These are phyloP conservation scores for Orychophragmus violaceus DNA, from an alignment of 345 rosid genomes.

Conservation along the genomic window DNA sequence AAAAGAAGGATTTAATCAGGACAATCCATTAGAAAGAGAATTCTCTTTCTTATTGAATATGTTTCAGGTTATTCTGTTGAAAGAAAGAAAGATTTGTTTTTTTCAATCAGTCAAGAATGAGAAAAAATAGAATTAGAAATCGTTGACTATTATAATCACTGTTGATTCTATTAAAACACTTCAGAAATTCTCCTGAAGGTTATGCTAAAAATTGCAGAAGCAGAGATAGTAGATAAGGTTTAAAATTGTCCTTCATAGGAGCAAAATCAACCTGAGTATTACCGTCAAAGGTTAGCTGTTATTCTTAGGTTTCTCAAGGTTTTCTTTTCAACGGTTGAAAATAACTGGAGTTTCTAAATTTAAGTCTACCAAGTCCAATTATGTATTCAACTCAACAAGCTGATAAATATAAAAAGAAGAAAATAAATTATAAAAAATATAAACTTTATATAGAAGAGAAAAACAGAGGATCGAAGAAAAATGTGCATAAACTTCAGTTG, in stretches of 20 bases:
- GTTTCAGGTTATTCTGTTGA: background rate
- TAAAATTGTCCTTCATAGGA: background rate
- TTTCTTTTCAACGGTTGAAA: background rate
- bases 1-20: background rate
- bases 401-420: background rate
- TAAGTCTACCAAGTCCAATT: background rate
- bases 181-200: background rate
- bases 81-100: background rate
- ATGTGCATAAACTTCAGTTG: too few species aligned
- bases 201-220: slow-evolving; percentile 20
- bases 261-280: background rate
- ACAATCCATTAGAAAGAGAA: slow-evolving; percentile 26
- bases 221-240: background rate
- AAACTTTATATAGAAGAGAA: too few species aligned
- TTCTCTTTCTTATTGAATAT: slow-evolving; percentile 13
- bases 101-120: too few species aligned
- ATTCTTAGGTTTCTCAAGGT: slow-evolving; percentile 1
- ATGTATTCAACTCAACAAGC: background rate
- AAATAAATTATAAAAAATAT: background rate
- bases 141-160: slow-evolving; percentile 14
- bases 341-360: background rate
- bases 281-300: background rate
- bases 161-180: background rate
- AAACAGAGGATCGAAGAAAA: too few species aligned
- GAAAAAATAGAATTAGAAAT: too few species aligned